Conservation (phyloP, 139 green algal genomes). For the Chlamydomonas sp. region DNA sequence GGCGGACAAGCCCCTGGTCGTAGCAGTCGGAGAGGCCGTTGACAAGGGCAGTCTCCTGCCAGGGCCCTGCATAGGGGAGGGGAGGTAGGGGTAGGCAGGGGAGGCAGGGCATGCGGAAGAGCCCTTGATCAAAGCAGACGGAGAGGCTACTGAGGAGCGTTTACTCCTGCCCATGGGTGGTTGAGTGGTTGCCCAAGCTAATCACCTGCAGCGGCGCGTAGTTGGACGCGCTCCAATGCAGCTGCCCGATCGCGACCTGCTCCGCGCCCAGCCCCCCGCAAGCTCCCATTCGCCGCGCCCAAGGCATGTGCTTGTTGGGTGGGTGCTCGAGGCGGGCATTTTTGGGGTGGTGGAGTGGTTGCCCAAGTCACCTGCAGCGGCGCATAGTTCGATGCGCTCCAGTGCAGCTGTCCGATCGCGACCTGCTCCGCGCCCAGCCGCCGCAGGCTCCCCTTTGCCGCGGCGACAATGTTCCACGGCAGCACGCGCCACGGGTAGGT, state of each 20-base stretch:
- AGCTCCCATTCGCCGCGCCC: constrained; percentile 51
- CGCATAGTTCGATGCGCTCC: constrained; percentile 75
- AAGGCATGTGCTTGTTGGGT: too few species aligned
- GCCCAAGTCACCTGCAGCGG: constrained; percentile 52
- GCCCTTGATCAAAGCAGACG: constrained; percentile 61
- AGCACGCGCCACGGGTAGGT: constrained; percentile 72
- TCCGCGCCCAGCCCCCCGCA: constrained; percentile 55
- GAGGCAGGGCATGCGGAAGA: constrained; percentile 47
- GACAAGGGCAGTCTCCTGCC: too few species aligned
- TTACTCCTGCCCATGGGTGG: too few species aligned
- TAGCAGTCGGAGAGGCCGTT: too few species aligned
- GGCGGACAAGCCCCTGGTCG: too few species aligned
- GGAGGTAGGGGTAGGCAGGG: not conserved
- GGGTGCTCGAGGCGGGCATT: not conserved
- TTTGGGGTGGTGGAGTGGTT: not conserved
- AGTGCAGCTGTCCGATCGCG: constrained; percentile 80
- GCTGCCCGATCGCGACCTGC: constrained; percentile 66
- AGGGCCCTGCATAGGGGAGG: too few species aligned
- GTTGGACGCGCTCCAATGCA: constrained; percentile 83
- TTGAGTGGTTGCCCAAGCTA: not conserved
- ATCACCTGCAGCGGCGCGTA: constrained; percentile 74
- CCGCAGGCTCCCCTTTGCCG: constrained; percentile 54
- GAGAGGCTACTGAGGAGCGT: too few species aligned
- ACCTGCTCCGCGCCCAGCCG: constrained; percentile 59
- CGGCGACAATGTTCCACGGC: constrained; percentile 31